Base-by-base conservation (phyloP, 2,329 filamentous ascomycete species). In the Colletotrichum sp. region DNA sequence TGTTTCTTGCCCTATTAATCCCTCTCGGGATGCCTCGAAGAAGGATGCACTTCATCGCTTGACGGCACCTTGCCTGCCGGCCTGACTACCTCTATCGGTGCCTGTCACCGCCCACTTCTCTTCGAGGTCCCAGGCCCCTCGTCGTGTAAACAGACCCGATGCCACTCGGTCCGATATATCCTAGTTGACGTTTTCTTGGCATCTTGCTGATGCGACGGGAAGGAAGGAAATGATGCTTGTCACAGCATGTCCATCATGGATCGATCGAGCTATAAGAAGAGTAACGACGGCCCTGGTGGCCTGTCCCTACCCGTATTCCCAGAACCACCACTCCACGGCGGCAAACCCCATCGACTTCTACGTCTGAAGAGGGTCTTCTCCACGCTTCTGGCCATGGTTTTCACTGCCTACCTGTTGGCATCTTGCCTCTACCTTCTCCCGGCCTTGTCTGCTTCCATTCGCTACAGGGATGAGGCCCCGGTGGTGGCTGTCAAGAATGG, bases 401-500 rank as follows among this genome's bases (percentile, higher is more conserved):
- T 71, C 30, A 7, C 64, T 24, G 34, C 48, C 52, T 71, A 71
- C 32, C 30, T 70, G 15, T 26, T 76, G 60, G 65, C 66, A 13
- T 61, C 66, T 24, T 66, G 60, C 71, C 63, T 74, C 21, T 75
- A 57, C 60, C 72, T 71, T 15, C 61, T 64, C 12, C 67, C 66
- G 30, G 72, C 16, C 16, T 61, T 68, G 8, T 75, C 74, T 16
- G 66, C 74, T 9, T 59, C 61, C 18, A 39, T 76, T 13, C 55
- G 66, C 15, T 7, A 15, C 36, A 55, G 74, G 28, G 28, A 55
- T n/a, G 39, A 74, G 21, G 52, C 15, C 12, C 74, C 74, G 18
- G 72, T 75, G n/a, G 72, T 76, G 7, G 52, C 13, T 8, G 60
- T 76, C 7, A 76, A 75, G 67, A 76, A 76, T 28, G 74, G 74